Conservation (phyloP, 306 rosid genomes). For the Datisca glomerata region DNA sequence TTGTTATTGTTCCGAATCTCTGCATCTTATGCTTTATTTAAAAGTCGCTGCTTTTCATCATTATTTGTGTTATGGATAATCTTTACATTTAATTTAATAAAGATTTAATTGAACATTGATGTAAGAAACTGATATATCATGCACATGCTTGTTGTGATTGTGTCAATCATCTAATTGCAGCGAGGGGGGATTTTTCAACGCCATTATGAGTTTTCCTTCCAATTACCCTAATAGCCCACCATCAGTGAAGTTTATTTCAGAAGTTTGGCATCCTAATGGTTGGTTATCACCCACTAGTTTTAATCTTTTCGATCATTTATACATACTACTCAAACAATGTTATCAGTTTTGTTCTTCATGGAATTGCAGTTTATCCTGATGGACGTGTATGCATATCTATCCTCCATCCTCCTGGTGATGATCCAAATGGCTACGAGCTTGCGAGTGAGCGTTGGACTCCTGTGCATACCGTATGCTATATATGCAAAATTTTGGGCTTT, state of each 20-base stretch:
- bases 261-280: slow-evolving; percentile 98
- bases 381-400: slow-evolving; percentile 99
- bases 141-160: too few relatives aligned
- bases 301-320: not conserved
- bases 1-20: too few relatives aligned
- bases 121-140: too few relatives aligned
- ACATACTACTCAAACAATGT: slow-evolving; percentile 8
- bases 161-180: slow-evolving; percentile 29
- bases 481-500: not conserved
- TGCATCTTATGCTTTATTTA: too few relatives aligned
- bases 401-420: slow-evolving; percentile 98
- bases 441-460: slow-evolving; percentile 99
- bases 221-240: slow-evolving; percentile 98
- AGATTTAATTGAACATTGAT: too few relatives aligned
- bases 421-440: slow-evolving; percentile 96
- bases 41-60: too few relatives aligned
- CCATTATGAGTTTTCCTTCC: slow-evolving; percentile 85
- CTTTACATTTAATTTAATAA: too few relatives aligned
- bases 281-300: slow-evolving; percentile 15
- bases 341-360: not conserved
- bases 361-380: slow-evolving; percentile 74
- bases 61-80: too few relatives aligned
- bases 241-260: slow-evolving; percentile 74
- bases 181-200: slow-evolving; percentile 95
- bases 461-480: slow-evolving; percentile 67